Conservation (phyloP, 2,329 filamentous ascomycete genomes). For the Rachicladosporium sp. region DNA sequence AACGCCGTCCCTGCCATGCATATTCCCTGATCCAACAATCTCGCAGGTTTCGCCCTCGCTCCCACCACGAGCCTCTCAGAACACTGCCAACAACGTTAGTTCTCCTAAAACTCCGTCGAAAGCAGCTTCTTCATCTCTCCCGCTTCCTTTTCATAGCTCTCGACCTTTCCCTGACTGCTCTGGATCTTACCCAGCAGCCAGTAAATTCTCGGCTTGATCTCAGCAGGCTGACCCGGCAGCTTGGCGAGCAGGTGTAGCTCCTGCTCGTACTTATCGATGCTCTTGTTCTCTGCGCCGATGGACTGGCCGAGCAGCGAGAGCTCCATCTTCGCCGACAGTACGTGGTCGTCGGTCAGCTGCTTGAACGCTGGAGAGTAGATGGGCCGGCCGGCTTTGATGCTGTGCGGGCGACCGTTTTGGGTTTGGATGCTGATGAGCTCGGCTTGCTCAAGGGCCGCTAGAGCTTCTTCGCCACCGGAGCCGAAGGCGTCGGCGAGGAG, state of each 20-base stretch:
- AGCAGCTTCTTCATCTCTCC: constrained; percentile 59
- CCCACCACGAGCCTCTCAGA: too few relatives aligned
- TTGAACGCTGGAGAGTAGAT: constrained; percentile 78
- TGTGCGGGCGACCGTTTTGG: constrained; percentile 62
- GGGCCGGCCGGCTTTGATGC: constrained; percentile 69
- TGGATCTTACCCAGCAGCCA: constrained; percentile 66
- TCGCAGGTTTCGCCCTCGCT: too few relatives aligned
- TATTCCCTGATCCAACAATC: too few relatives aligned
- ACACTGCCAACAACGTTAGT: not conserved
- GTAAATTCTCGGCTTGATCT: constrained; percentile 52
- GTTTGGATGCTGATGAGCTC: constrained; percentile 72
- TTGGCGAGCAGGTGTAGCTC: constrained; percentile 62
- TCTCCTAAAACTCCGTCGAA: constrained; percentile 34
- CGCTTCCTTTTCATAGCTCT: constrained; percentile 61
- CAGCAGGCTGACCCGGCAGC: constrained; percentile 56
- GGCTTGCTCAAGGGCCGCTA: constrained; percentile 70
- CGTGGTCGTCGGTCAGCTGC: constrained; percentile 56
- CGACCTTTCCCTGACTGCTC: constrained; percentile 61
- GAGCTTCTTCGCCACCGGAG: constrained; percentile 56
- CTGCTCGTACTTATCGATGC: constrained; percentile 64
- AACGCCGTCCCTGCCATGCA: too few relatives aligned
- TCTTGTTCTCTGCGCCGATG: constrained; percentile 58
- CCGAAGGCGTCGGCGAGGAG: constrained; percentile 66
- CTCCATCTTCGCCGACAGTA: constrained; percentile 57
- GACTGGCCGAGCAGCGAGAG: constrained; percentile 57